Base-by-base conservation (phyloP, 2,329 filamentous ascomycete species). In the Nectriaceae sp. region DNA sequence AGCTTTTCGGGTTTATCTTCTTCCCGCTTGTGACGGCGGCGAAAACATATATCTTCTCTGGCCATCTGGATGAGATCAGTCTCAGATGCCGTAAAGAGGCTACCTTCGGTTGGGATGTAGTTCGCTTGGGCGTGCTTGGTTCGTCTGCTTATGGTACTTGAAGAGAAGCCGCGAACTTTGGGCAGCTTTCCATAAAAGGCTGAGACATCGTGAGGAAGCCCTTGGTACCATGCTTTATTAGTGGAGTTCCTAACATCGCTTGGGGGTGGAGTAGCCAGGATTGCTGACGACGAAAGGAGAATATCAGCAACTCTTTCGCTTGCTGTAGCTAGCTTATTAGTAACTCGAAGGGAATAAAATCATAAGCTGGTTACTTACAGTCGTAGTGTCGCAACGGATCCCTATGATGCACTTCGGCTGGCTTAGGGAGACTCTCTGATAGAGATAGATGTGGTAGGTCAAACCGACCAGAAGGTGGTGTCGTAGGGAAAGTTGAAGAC, bases 51-150 rank as follows among this genome's bases (percentile, higher is more conserved):
- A 18, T 67, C 59, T 18, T 65, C 62, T 15, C 66, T 54, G 5
- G 66, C 64, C 8, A 60, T 54, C 20, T 62, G 61, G 13, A 70
- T 67, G 21, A 69, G 60, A 10, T 65, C 59, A 19, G 56, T 46
- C 41, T 69, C 63, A 3, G 64, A 63, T 3, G 57, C 58, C 2
- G 60, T 60, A 37, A 65, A 67, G n/a, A 61, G 44, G 22, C 55
- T 61, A 15, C 52, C 54, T 4, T 59, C 52, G n/a, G 29, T 20
- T 13, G 48, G 35, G 16, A 20, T 21, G n/a, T 29, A 45, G 19
- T 47, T 44, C 10, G 42, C n/a, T 8, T 39, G 58, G 4, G 13
- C 19, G n/a, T 13, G 11, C 5, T 21, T 31, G 22, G 47, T 45
- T 22, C 46, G 37, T 21, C 51, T 42, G 40, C 59, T 52, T 16